Conservation (phyloP, 192 early-diverging fungal species). For the Backusella liffmaniae region DNA sequence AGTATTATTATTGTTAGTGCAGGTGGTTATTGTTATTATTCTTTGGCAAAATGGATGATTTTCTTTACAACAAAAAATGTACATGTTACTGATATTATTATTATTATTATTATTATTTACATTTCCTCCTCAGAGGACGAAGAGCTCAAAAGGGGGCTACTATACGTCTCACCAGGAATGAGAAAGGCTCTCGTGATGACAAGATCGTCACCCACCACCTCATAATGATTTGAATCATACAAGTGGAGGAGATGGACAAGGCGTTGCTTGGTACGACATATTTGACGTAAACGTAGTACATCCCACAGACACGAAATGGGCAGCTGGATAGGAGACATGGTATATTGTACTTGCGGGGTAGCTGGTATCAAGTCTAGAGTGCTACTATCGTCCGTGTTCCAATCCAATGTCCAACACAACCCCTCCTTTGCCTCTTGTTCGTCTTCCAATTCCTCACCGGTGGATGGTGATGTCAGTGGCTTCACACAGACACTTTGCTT, state of each 20-base stretch:
- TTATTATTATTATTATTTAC: neutral
- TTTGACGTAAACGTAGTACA: constrained; percentile 44
- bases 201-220: neutral
- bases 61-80: neutral
- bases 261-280: constrained; percentile 40
- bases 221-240: neutral
- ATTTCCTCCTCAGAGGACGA: neutral
- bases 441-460: neutral
- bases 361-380: neutral
- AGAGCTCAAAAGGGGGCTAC: neutral
- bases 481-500: neutral
- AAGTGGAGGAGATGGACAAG: constrained; percentile 31
- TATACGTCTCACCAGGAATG: neutral
- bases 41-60: neutral
- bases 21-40: no score
- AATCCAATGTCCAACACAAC: neutral
- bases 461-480: neutral
- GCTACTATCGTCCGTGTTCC: neutral
- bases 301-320: constrained; percentile 42
- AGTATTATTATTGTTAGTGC: no score
- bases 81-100: no score
- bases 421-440: neutral
- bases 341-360: neutral
- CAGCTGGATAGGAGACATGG: neutral
- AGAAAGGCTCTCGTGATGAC: neutral